Base-by-base conservation (phyloP, 768 basidiomycete species). In the Paxillus involutus region DNA sequence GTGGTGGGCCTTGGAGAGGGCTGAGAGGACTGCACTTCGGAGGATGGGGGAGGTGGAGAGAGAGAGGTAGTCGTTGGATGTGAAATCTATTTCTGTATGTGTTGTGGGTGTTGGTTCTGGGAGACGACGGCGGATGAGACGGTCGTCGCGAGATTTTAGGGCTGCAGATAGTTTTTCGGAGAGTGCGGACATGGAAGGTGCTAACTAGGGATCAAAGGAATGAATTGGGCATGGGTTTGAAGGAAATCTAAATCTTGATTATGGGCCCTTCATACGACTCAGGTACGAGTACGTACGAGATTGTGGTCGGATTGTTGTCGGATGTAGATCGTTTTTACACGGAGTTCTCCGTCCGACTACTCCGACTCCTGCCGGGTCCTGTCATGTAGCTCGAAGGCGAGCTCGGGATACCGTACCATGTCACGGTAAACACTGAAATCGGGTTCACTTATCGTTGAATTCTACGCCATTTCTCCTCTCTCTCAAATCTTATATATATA, bases 51-150 rank as follows among this genome's bases (percentile, higher is more conserved):
- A 90, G 17, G 74, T 68, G 2, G 93, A 76, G 24, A 97, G 78
- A 0, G 92, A 93, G 49, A 97, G 87, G 71, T 95, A 97, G 71
- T 97, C 93, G 70, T 96, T 97, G 3, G 92, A 89, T n/a, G 80
- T 88, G 69, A 93, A 92, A 65, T 94, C 90, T 58, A 51, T 65
- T 44, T 62, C 57, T 13, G 70, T 46, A 17, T 69, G 60, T 6
- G 74, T 68, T 6, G 73, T 67, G 17, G 78, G 70, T 41, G 70
- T 68, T 0, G 80, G 79, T 52, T 82, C 75, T 5, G 89, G 88
- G 2, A 94, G 81, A 21, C 80, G 75, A 39, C 90, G 82, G n/a
- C 84, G 78, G 64, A 91, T 89, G 56, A 73, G 68, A n/a, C 88
- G 80, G 32, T 77, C 69, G 14, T 86, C 82, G 41, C 91, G 82